Evolutionary conservation across 495 filamentous ascomycete genomes (phyloP), one percentile per base, ranked within the genome.

Genomic region (Darksidea phi): DNA sequence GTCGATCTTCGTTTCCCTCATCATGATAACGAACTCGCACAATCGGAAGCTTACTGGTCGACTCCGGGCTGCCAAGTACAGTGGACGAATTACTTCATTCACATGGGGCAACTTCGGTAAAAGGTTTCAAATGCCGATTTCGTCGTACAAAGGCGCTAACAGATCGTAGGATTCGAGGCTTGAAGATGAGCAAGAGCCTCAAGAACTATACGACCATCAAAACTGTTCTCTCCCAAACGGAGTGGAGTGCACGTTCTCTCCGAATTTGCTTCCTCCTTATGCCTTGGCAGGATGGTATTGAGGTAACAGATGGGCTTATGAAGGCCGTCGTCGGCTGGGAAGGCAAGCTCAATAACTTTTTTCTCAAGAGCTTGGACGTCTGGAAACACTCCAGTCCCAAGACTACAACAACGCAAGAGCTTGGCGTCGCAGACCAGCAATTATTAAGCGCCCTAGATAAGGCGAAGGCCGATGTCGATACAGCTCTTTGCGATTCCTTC

Each of bases 131-230:
- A 50, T 50, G 48, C 48, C 48, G 48, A 50, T 50, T 50, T 50
- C 48, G 8, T 50, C 48, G 24, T 50, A 28, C 48, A 50, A 28
- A 50, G 48, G 48, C 48, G 48, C 48, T 50, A 50, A 50, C 48
- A 50, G 24, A 50, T 50, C 23, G 28, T 50, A 50, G 86, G 21
- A 96, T 97, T 57, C 79, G 84, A 42, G 92, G 92, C 0, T 87
- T 84, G 7, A 97, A 97, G 72, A 97, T 97, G 93, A 89, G 85
- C 48, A 96, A 97, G 74, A 88, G 83, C 6, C 71, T 97, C 55
- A 97, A 97, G 77, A 97, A 96, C 74, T 97, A 96, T 73, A 89
- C 88, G 18, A 94, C 93, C 0, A 95, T 97, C 59, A 82, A 87
- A 12, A 87, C 93, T 64, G 91, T 90, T 0, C 77, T 97, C 0